These are phyloP conservation scores for Cyclotella kingstonii DNA, from an alignment of 108 stramenopile genomes.

Conservation along the genomic window DNA sequence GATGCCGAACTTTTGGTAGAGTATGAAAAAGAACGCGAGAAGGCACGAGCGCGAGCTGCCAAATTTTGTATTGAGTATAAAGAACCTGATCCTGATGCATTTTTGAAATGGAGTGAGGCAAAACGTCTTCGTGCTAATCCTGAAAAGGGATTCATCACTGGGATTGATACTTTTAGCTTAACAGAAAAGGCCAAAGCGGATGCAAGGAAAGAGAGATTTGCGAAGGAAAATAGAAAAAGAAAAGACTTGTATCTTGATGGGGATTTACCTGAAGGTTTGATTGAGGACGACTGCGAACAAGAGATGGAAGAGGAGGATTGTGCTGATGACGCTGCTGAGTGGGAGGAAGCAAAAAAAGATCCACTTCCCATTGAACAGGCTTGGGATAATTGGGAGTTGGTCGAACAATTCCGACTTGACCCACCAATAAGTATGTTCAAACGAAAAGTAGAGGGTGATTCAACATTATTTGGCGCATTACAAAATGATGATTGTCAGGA, in stretches of 20 bases:
- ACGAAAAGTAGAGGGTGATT: background rate
- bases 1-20: conserved; percentile 56
- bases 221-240: conserved; percentile 26
- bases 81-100: conserved; percentile 58
- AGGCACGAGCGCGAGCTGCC: conserved; percentile 61
- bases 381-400: conserved; percentile 79
- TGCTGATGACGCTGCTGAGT: conserved; percentile 34
- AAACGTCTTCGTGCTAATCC: conserved; percentile 62
- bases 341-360: conserved; percentile 45
- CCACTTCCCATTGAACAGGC: conserved; percentile 62
- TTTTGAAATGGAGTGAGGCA: conserved; percentile 75
- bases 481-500: conserved; percentile 20
- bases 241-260: conserved; percentile 10
- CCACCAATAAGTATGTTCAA: conserved; percentile 44
- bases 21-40: conserved; percentile 69
- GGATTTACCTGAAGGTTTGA: conserved; percentile 12
- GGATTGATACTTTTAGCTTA: conserved; percentile 66
- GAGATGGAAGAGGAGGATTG: conserved; percentile 38
- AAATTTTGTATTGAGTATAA: conserved; percentile 80
- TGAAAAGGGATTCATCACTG: conserved; percentile 67
- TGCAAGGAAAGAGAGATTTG: conserved; percentile 69
- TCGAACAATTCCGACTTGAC: conserved; percentile 58
- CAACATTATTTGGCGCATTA: conserved; percentile 12
- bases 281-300: conserved; percentile 33
- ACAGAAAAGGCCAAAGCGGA: conserved; percentile 68